phyloP scores from a whole-genome alignment of 2,329 filamentous ascomycete genomes.

The Tolypocladium inflatum region DNA sequence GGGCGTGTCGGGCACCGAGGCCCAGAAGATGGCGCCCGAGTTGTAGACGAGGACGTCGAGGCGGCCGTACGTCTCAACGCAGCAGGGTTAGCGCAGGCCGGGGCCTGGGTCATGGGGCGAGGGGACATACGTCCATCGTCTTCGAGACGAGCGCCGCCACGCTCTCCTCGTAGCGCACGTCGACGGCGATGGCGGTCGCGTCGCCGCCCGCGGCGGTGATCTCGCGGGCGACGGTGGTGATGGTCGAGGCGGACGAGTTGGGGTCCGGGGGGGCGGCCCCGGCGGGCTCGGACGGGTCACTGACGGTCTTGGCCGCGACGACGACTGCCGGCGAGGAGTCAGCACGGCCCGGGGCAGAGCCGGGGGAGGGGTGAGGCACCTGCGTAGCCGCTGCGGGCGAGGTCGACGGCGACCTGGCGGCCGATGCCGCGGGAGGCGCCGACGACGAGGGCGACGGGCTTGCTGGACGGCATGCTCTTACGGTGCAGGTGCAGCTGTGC shows the following conservation, averaged over 20 bases:
- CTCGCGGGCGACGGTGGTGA: constrained; percentile 70
- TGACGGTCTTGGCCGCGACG: constrained; percentile 67
- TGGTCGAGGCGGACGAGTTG: constrained; percentile 66
- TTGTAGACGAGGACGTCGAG: constrained; percentile 77
- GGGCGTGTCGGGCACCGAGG: constrained; percentile 61
- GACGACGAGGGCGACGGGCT: constrained; percentile 59
- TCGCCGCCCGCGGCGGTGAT: constrained; percentile 55
- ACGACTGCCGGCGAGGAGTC: constrained; percentile 43
- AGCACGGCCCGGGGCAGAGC: not conserved
- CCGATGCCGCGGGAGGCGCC: constrained; percentile 76
- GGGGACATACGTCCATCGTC: constrained; percentile 32
- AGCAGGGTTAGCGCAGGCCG: not conserved
- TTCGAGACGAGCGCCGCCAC: constrained; percentile 49
- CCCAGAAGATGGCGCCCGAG: constrained; percentile 79
- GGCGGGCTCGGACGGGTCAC: constrained; percentile 43
- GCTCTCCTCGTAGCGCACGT: constrained; percentile 56
- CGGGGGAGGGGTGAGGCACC: constrained; percentile 32
- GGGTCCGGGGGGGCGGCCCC: constrained; percentile 63
- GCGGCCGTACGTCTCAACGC: constrained; percentile 40
- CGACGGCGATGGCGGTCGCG: constrained; percentile 58
- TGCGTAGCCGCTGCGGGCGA: constrained; percentile 60
- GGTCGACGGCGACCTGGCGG: constrained; percentile 67
- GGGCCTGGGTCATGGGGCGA: too few species aligned
- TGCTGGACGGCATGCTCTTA: constrained; percentile 5
- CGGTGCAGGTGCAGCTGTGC: not conserved